Base-by-base conservation (phyloP, 2,329 filamentous ascomycete genomes). In the Grosmannia penicillata region DNA sequence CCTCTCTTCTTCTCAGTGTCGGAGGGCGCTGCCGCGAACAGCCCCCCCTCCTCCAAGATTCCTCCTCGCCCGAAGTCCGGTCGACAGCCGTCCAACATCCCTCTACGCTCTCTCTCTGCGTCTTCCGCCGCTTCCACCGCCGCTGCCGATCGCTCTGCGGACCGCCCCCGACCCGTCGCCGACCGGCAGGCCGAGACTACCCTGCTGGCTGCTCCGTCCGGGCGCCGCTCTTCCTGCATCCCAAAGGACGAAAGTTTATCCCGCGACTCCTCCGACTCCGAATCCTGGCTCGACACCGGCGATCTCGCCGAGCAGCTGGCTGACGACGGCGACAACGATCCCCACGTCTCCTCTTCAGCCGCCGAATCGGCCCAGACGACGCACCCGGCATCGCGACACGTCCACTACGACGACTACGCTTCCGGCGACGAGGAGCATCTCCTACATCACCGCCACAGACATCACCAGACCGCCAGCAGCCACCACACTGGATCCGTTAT, bases 261-360 rank as follows among this genome's bases (percentile, higher is more conserved):
- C n/a, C n/a, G n/a, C n/a, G n/a, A 19, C 33, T 37, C 42, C 19
- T 39, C 29, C 38, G 59, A 54, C 49, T 59, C 56, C 48, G 60
- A 61, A 53, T 75, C 82, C 51, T 95, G 85, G 86, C 87, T 83
- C 55, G 86, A 95, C 59, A 94, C 89, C 32, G 89, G 86, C 54
- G 91, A 96, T 61, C 75, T 96, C 52, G 85, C 84, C 53, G 89
- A 95, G 64, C 89, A 93, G 68, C 70, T 87, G 50, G 82, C 75
- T 52, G 75, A 77, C 52, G 76, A 78, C 53, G 76, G 89, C 60
- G 84, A 94, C 57, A 45, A 47, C 39, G n/a, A 37, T 32, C 43
- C 45, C 9, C 83, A 85, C 43, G 69, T 93, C n/a, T n/a, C n/a
- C n/a, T n/a, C n/a, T n/a, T n/a, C n/a, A n/a, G n/a, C n/a, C n/a